Evolutionary conservation across 2,329 filamentous ascomycete genomes (phyloP).

Genomic region (Calonectria fujianensis): DNA sequence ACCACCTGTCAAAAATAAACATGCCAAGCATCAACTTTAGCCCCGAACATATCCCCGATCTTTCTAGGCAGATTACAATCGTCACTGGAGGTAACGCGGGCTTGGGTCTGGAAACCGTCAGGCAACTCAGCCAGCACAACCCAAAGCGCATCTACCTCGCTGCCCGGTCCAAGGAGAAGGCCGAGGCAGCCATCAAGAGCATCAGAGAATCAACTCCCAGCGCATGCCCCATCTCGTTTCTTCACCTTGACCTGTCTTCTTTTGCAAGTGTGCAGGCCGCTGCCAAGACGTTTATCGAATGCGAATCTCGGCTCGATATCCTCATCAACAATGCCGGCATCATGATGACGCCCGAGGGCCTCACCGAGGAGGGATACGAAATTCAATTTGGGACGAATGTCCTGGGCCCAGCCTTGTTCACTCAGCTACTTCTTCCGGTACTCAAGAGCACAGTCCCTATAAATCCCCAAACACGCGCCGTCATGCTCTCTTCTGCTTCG

Average conservation of each 20-base stretch:
- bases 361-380: slow-evolving; percentile 44
- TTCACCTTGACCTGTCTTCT: slow-evolving; percentile 31
- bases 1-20: background rate
- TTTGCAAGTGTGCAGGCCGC: slow-evolving; percentile 31
- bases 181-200: slow-evolving; percentile 25
- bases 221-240: background rate
- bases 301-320: slow-evolving; percentile 41
- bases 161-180: slow-evolving; percentile 26
- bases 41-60: slow-evolving; percentile 36
- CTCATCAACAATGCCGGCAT: slow-evolving; percentile 44
- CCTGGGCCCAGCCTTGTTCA: slow-evolving; percentile 40
- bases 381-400: slow-evolving; percentile 46
- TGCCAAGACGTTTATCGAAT: slow-evolving; percentile 8
- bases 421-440: slow-evolving; percentile 46
- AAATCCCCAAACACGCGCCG: slow-evolving; percentile 19
- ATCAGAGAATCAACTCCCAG: background rate
- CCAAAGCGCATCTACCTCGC: slow-evolving; percentile 34
- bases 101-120: slow-evolving; percentile 34
- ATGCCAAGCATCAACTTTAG: slow-evolving; percentile 21
- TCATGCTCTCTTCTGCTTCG: background rate
- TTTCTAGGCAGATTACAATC: slow-evolving; percentile 32
- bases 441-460: background rate
- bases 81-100: slow-evolving; percentile 41
- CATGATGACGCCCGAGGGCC: slow-evolving; percentile 39
- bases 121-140: slow-evolving; percentile 16